Percentiles rank a stretch among this genome's conserved stretches.
Conservation (phyloP, 129 eudicot genomes). For the Artemisia tridentata region DNA sequence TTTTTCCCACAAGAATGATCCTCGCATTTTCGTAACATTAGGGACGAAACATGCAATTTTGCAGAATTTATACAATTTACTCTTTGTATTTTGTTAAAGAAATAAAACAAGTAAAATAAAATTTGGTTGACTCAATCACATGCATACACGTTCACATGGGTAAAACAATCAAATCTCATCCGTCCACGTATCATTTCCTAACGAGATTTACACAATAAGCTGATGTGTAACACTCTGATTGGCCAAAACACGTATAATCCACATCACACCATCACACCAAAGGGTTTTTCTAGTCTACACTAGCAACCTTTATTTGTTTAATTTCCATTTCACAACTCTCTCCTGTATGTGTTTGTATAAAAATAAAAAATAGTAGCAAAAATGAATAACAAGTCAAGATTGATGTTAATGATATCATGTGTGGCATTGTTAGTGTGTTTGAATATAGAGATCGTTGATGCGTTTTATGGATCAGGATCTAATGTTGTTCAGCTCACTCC, state of each 20-base stretch:
- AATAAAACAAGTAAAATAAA: too few species aligned
- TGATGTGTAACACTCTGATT: slow-evolving; percentile 38
- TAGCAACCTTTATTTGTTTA: slow-evolving; percentile 10
- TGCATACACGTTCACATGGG: background rate
- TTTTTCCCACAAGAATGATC: too few species aligned
- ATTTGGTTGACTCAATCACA: background rate
- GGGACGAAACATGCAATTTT: too few species aligned
- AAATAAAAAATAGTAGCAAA: background rate
- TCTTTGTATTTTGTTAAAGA: too few species aligned
- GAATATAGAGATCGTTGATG: slow-evolving; percentile 42
- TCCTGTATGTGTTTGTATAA: slow-evolving; percentile 23
- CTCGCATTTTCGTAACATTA: too few species aligned
- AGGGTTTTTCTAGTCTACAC: slow-evolving; percentile 41
- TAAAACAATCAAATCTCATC: slow-evolving; percentile 14
- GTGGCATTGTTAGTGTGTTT: slow-evolving; percentile 18
- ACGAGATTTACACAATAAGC: background rate
- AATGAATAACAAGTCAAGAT: background rate
- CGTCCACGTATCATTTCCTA: slow-evolving; percentile 24
- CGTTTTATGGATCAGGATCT: slow-evolving; percentile 73
- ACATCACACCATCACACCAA: slow-evolving; percentile 17
- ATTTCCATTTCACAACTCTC: background rate
- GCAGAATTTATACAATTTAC: too few species aligned
- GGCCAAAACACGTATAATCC: slow-evolving; percentile 47
- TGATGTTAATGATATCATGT: slow-evolving; percentile 24
- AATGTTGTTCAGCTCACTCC: slow-evolving; percentile 81